Conservation (phyloP, 371 early-diverging fungal genomes). For the Syncephalastrum monosporum region DNA sequence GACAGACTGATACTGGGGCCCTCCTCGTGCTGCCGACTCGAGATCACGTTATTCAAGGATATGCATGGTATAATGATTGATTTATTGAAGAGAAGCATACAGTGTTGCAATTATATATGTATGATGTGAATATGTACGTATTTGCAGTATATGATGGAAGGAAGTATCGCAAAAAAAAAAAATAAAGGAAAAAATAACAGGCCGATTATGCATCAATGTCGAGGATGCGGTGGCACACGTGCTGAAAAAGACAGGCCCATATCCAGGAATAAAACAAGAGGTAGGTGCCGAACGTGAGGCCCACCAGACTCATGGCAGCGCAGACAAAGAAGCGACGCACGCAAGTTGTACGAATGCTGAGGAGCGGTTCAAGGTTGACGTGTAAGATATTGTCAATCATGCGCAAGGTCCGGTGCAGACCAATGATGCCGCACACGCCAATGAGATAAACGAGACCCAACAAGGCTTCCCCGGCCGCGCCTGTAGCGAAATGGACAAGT, state of each 20-base stretch:
- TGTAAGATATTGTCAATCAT: constrained; percentile 32
- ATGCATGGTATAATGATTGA: too few relatives aligned
- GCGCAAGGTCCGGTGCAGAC: constrained; percentile 25
- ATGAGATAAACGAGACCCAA: constrained; percentile 38
- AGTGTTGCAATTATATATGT: too few relatives aligned
- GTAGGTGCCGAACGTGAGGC: constrained; percentile 32
- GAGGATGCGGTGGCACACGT: constrained; percentile 22
- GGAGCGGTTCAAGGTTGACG: constrained; percentile 19
- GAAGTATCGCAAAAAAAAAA: too few relatives aligned
- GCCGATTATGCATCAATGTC: constrained; percentile 1
- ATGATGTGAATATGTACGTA: too few relatives aligned
- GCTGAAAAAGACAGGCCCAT: constrained; percentile 38
- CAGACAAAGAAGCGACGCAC: constrained; percentile 7
- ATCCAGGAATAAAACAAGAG: constrained; percentile 45
- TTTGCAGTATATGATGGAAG: too few relatives aligned
- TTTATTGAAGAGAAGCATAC: too few relatives aligned
- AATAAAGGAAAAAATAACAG: too few relatives aligned
- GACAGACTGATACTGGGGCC: too few relatives aligned
- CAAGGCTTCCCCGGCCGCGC: constrained; percentile 37
- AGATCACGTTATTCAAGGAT: too few relatives aligned
- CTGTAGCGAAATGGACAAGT: constrained; percentile 41
- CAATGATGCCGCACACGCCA: constrained; percentile 35
- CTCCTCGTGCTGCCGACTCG: too few relatives aligned
- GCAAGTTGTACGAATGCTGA: constrained; percentile 7
- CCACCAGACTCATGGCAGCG: constrained; percentile 19